These are phyloP conservation scores for Irpex rosettiformis DNA, from an alignment of 1,284 basidiomycete species.

Conservation along the genomic window DNA sequence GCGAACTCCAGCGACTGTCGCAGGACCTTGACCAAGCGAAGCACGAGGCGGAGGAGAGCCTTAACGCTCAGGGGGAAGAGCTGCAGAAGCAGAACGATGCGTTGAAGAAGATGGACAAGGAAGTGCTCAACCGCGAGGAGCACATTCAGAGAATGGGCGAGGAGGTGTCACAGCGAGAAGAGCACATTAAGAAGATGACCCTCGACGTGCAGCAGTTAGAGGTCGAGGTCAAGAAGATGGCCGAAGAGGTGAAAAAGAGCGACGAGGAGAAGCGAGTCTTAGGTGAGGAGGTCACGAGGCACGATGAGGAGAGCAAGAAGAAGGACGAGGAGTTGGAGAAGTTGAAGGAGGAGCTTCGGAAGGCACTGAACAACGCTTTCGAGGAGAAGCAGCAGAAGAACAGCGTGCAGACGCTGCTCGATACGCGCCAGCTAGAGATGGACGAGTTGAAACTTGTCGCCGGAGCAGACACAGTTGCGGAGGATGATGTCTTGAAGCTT, in stretches of 20 bases:
- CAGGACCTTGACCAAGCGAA: constrained; percentile 13
- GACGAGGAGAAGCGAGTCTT: neutral
- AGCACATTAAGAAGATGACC: neutral
- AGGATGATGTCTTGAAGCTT: constrained; percentile 12
- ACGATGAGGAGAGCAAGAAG: constrained; percentile 1
- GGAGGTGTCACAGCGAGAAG: neutral
- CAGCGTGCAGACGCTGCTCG: constrained; percentile 8
- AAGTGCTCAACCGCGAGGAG: constrained; percentile 2
- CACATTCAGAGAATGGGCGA: constrained; percentile 1
- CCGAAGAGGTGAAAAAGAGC: neutral
- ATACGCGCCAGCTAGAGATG: constrained; percentile 7
- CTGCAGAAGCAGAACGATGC: constrained; percentile 6
- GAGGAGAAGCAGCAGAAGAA: constrained; percentile 7
- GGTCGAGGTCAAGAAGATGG: neutral
- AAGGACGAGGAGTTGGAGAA: constrained; percentile 6
- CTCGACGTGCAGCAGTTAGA: neutral
- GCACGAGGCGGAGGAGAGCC: constrained; percentile 11
- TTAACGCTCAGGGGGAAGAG: constrained; percentile 9
- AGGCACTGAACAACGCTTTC: constrained; percentile 1
- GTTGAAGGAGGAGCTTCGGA: neutral
- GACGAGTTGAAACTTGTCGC: constrained; percentile 8
- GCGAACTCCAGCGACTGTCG: constrained; percentile 13
- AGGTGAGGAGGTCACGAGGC: neutral
- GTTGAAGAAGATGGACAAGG: constrained; percentile 5
- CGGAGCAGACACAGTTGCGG: constrained; percentile 10